Evolutionary conservation across 176 grass and related monocot species (phyloP).

Genomic region (Rhynchospora breviuscula): DNA sequence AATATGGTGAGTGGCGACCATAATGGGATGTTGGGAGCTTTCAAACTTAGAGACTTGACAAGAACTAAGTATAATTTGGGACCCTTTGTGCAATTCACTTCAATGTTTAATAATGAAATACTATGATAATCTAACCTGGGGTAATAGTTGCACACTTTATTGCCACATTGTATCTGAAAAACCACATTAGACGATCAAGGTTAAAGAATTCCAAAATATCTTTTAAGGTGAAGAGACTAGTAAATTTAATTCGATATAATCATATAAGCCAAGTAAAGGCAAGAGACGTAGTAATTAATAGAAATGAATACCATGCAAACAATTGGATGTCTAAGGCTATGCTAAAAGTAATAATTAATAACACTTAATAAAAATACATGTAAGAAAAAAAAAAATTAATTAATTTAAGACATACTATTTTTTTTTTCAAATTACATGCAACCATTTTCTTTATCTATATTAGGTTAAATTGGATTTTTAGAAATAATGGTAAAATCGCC

Average conservation of each 20-base stretch:
- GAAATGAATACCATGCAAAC: too few species aligned
- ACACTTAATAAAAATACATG: too few species aligned
- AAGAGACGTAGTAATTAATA: too few species aligned
- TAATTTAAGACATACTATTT: too few species aligned
- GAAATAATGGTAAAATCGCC: background rate
- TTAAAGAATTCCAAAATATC: background rate
- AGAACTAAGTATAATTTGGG: too few species aligned
- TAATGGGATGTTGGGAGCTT: background rate
- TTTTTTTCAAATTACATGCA: too few species aligned
- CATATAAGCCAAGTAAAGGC: conserved; percentile 2
- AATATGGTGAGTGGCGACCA: background rate
- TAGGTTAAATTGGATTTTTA: background rate
- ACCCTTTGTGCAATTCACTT: background rate
- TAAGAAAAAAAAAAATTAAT: too few species aligned
- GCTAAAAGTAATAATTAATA: background rate
- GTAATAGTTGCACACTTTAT: conserved; percentile 83
- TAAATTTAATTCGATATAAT: background rate
- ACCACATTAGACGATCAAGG: conserved; percentile 7
- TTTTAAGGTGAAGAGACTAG: background rate
- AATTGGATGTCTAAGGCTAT: background rate
- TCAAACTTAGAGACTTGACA: too few species aligned
- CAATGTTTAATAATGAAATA: background rate
- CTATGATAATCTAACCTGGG: conserved; percentile 42
- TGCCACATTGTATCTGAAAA: conserved; percentile 69
- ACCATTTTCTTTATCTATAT: too few species aligned